Evolutionary conservation across 768 basidiomycete species (phyloP), one percentile per base, ranked within the genome.

Genomic region (Russula dissimulans): DNA sequence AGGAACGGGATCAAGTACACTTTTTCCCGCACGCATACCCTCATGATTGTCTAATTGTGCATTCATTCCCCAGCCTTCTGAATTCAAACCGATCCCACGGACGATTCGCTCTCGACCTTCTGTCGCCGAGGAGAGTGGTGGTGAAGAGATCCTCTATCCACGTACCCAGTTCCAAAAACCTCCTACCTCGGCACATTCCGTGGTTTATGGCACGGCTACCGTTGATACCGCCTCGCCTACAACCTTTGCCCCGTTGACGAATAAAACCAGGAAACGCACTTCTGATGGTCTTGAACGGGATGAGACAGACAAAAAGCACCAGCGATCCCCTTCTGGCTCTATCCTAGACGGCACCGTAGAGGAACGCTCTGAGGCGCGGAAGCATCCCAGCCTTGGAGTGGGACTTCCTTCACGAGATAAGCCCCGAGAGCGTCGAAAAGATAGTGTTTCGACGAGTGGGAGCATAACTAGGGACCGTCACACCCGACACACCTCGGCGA

Each of bases 61-160:
- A 45, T 49, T 43, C 66, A 85, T 26, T 26, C 22, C 22, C 81
- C 70, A 70, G 55, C 51, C 46, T 50, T 67, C 72, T 38, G 78
- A 81, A 51, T 64, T 79, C 43, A 74, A 77, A 51, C 71, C 75
- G 8, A 68, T 78, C 44, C 69, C 78, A 38, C 81, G 80, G 8
- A 71, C 80, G 11, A 72, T 88, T 55, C 82, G 86, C 47, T 68
- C 75, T 47, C 79, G 79, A 36, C 82, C 81, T 58, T 92, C 89
- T 0, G 78, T 82, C 60, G 81, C 87, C 8, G 86, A 89, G 64
- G 91, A 92, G 72, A 92, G 90, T 67, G 91, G 91, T 5, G 90
- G 91, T 44, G 91, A 93, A 72, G 91, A 93, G 71, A 92, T 93
- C 61, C 74, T 93, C 31, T 93, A 93, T 71, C 89, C 90, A 43